phyloP scores from a whole-genome alignment of 495 filamentous ascomycete genomes.

The Neurospora tetraspora region DNA sequence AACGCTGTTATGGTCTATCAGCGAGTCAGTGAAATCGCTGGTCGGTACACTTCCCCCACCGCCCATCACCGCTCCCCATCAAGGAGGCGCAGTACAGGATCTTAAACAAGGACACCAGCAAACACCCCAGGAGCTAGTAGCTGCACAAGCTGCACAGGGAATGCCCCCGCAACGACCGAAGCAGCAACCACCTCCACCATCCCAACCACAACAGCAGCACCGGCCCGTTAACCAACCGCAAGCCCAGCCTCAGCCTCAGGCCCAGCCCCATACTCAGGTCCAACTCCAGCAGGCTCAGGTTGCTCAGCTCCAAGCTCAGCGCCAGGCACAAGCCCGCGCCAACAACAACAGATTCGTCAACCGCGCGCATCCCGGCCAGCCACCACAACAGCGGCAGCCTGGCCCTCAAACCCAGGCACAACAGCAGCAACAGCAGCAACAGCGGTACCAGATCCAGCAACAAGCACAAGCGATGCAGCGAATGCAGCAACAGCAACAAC shows the following conservation, averaged over 20 bases:
- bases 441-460: constrained; percentile 5
- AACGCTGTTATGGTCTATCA: constrained; percentile 14
- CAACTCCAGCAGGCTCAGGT: constrained; percentile 2
- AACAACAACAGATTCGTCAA: constrained; percentile 5
- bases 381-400: constrained; percentile 8
- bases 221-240: background rate
- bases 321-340: background rate
- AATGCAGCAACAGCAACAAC: constrained; percentile 15
- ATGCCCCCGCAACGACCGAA: background rate
- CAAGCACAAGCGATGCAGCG: background rate
- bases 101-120: background rate
- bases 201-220: background rate
- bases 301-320: background rate
- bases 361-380: constrained; percentile 1
- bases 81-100: background rate
- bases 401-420: constrained; percentile 2
- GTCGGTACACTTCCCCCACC: constrained; percentile 10
- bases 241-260: background rate
- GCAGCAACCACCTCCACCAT: background rate
- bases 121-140: background rate
- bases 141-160: background rate
- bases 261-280: background rate
- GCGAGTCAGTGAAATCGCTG: constrained; percentile 21
- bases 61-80: background rate
- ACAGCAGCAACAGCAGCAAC: constrained; percentile 3